phyloP scores from a whole-genome alignment of 495 filamentous ascomycete genomes.

The Penicillium tannophilum region DNA sequence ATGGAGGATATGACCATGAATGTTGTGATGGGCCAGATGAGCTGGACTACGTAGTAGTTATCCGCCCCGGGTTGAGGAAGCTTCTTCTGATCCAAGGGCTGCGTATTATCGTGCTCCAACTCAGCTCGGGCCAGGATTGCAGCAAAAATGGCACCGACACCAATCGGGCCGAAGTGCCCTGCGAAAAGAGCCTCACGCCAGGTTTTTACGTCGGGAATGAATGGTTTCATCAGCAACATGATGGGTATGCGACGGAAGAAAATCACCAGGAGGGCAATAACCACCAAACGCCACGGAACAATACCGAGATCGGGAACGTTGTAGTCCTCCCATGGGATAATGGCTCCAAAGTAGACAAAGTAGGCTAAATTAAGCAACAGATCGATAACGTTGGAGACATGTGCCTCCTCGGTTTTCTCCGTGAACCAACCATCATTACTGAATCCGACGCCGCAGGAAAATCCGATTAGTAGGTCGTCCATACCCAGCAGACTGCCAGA shows the following conservation, averaged over 20 bases:
- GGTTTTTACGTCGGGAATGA: constrained; percentile 97
- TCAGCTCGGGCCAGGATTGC: constrained; percentile 90
- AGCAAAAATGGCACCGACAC: constrained; percentile 95
- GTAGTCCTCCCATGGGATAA: constrained; percentile 92
- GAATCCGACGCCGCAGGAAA: constrained; percentile 93
- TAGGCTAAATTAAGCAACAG: constrained; percentile 95
- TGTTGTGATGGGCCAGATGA: constrained; percentile 95
- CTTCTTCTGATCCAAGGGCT: constrained; percentile 66
- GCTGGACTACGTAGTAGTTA: constrained; percentile 69
- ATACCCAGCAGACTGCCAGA: constrained; percentile 89
- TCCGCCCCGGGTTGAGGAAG: constrained; percentile 53
- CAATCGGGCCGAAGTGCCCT: constrained; percentile 97
- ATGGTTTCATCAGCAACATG: constrained; percentile 87
- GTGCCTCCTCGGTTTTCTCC: constrained; percentile 96
- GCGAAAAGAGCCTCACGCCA: constrained; percentile 99
- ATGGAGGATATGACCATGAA: constrained; percentile 96
- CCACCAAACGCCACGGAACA: constrained; percentile 82
- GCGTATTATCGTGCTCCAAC: constrained; percentile 70
- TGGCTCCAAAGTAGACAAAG: constrained; percentile 96
- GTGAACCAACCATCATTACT: constrained; percentile 99
- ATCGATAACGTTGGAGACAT: constrained; percentile 99
- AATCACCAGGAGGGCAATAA: constrained; percentile 89
- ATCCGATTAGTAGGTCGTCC: constrained; percentile 96
- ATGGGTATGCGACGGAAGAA: constrained; percentile 96
- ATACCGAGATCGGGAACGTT: constrained; percentile 71